Evolutionary conservation across 495 filamentous ascomycete species (phyloP).

Genomic region (Lepraria neglecta): DNA sequence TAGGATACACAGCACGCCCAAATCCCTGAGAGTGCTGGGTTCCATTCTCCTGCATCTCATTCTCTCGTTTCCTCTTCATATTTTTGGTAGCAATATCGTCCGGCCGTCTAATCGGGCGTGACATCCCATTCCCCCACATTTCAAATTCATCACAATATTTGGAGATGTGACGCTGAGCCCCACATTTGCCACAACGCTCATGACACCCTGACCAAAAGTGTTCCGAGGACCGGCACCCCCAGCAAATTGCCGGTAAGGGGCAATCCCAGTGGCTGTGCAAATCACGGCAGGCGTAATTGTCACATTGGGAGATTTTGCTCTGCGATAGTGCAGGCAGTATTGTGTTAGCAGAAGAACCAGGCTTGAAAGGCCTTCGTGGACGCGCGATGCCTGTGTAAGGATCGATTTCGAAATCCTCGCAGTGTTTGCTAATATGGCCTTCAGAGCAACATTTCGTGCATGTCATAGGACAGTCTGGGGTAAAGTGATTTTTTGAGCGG

Average conservation of each 20-base stretch:
- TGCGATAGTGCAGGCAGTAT: not conserved
- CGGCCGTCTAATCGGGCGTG: not conserved
- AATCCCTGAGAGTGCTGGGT: too few relatives aligned
- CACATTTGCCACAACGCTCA: constrained; percentile 7
- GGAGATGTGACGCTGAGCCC: not conserved
- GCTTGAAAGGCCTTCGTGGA: not conserved
- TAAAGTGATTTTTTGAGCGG: constrained; percentile 5
- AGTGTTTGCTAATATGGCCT: constrained; percentile 6
- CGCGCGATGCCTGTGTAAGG: not conserved
- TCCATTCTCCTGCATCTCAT: not conserved
- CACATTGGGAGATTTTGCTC: not conserved
- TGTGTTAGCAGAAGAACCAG: constrained; percentile 1
- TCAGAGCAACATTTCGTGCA: not conserved
- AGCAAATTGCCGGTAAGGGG: not conserved
- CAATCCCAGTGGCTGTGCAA: constrained; percentile 9
- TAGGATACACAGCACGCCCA: too few relatives aligned
- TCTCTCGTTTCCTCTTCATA: constrained; percentile 1
- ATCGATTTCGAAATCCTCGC: constrained; percentile 2
- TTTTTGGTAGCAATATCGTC: not conserved
- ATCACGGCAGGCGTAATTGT: not conserved
- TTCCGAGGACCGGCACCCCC: constrained; percentile 3
- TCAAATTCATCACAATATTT: constrained; percentile 10
- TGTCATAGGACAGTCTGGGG: constrained; percentile 10
- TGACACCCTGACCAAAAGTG: constrained; percentile 13
- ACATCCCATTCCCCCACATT: not conserved